Evolutionary conservation across 768 basidiomycete genomes (phyloP), one percentile per base, ranked within the genome.

Genomic region (Candolleomyces efflorescens): DNA sequence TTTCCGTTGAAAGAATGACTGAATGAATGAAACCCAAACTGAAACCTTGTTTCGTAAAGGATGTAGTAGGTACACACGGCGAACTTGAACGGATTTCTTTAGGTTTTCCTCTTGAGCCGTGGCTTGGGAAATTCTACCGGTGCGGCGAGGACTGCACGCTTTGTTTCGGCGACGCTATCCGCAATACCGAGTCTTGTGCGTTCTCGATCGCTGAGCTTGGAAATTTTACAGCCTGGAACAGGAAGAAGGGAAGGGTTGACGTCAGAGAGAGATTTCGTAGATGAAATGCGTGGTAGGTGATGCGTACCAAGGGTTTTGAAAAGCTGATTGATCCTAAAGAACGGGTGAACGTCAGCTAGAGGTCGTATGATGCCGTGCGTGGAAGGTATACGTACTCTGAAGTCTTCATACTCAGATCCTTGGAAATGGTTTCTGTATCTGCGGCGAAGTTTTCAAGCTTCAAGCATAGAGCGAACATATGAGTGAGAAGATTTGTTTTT

Each of bases 111-210:
- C 66, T 72, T 73, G 49, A 71, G 65, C 57, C 71, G 69, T 20
- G 81, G 78, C 66, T 89, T 90, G 0, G 94, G 94, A 73, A 97
- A 97, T 60, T 82, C 77, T 1, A 96, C 78, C 2, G 95, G 95
- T 0, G 84, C 81, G 44, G 73, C 82, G 55, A 98, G 76, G 0
- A 88, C 74, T 0, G 94, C 94, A 54, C 86, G 80, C 66, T 89
- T 90, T 43, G 78, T 78, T 38, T 81, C 82, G 7, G 79, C 85
- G 2, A 82, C 83, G 32, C 76, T 79, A 47, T 86, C 79, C 0
- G 87, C 78, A 18, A 94, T 72, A 10, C 91, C 89, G 38, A 90
- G 75, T 60, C 80, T 77, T 58, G 85, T 83, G 6, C 92, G 78
- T 60, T 95, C 90, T 15, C 78, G 77, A 7, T 80, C 73, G 2